Evolutionary conservation across 306 rosid genomes (phyloP).

Genomic region (Sindora glabra): DNA sequence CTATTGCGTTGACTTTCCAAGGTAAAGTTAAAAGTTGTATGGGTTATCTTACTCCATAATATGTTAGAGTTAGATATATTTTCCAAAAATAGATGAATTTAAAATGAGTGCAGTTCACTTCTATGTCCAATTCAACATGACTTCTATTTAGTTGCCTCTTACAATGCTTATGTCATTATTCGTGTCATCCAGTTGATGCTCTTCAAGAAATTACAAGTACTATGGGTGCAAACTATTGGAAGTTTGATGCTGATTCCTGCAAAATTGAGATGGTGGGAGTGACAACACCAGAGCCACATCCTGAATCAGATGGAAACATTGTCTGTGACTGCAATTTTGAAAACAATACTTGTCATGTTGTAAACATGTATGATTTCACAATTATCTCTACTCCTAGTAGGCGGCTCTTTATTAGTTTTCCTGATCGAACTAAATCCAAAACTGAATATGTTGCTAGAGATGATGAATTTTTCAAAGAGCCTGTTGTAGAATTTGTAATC

Average conservation of each 20-base stretch:
- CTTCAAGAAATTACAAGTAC: constrained; percentile 54
- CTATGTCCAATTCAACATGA: too few relatives aligned
- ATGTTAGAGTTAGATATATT: too few relatives aligned
- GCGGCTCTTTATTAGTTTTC: not conserved
- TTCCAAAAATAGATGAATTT: too few relatives aligned
- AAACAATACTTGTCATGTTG: constrained; percentile 56
- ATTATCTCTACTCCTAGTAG: constrained; percentile 8
- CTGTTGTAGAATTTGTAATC: too few relatives aligned
- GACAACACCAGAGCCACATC: constrained; percentile 32
- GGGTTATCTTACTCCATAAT: too few relatives aligned
- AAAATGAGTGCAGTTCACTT: too few relatives aligned
- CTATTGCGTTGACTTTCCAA: too few relatives aligned
- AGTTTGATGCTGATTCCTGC: constrained; percentile 51
- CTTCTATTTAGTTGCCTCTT: too few relatives aligned
- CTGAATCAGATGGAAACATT: constrained; percentile 26
- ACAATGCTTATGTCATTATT: constrained; percentile 10
- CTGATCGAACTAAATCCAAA: too few relatives aligned
- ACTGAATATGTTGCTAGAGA: too few relatives aligned
- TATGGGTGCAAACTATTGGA: constrained; percentile 71
- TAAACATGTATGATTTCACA: constrained; percentile 49
- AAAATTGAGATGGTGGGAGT: constrained; percentile 46
- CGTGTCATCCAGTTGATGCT: constrained; percentile 48
- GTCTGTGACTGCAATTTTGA: constrained; percentile 39
- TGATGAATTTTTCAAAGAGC: too few relatives aligned
- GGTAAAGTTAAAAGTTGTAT: too few relatives aligned